Percentiles rank a stretch among this genome's conserved stretches.
phyloP scores from a whole-genome alignment of 2,329 filamentous ascomycete species.

The Xylariomycetidae sp. region DNA sequence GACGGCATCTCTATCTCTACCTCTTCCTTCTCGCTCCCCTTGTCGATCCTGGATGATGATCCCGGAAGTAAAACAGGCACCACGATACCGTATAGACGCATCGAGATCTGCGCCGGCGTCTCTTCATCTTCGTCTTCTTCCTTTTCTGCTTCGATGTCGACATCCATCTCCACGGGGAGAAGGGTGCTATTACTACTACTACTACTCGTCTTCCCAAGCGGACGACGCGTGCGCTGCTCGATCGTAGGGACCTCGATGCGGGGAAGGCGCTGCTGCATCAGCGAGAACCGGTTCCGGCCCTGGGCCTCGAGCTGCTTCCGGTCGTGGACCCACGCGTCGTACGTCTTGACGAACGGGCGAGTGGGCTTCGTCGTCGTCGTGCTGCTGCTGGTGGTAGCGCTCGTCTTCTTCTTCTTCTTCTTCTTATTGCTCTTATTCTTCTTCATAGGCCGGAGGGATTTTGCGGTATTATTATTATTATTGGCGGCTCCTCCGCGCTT shows the following conservation, averaged over 20 bases:
- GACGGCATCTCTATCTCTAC: constrained; percentile 3
- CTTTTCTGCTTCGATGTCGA: neutral
- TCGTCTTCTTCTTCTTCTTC: constrained; percentile 3
- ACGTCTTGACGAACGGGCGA: constrained; percentile 9
- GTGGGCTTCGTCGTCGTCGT: no score
- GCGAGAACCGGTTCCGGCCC: constrained; percentile 7
- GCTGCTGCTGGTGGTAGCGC: no score
- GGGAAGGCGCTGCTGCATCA: constrained; percentile 13
- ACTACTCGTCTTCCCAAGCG: neutral
- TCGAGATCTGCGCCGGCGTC: no score
- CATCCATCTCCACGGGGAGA: no score
- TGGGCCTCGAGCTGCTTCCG: constrained; percentile 8
- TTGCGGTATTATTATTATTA: no score
- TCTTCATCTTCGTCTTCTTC: constrained; percentile 1
- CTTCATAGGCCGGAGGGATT: neutral
- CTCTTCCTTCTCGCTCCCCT: neutral
- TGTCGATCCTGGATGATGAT: no score
- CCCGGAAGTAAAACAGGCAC: constrained; percentile 7
- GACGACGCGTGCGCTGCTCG: constrained; percentile 1
- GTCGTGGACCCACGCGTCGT: constrained; percentile 12
- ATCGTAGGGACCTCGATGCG: constrained; percentile 7
- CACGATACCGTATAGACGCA: constrained; percentile 3
- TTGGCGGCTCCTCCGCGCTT: constrained; percentile 4
- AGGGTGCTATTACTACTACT: no score
- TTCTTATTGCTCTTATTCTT: constrained; percentile 1